Base-by-base conservation (phyloP, 2,329 filamentous ascomycete species). In the Aspergillus sp. region DNA sequence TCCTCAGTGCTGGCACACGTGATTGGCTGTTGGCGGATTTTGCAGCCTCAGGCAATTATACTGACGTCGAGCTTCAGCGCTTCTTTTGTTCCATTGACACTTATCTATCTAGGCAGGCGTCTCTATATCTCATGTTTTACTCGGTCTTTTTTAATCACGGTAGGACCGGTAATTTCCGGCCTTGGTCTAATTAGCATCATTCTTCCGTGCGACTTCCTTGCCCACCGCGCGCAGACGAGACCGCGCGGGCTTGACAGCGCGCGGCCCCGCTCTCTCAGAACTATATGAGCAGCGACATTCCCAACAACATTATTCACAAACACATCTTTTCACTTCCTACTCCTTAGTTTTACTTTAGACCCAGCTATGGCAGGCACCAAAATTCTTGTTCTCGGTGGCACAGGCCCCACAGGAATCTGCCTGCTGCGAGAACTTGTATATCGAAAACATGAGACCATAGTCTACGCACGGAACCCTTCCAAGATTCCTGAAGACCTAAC, bases 381-480 rank as follows among this genome's bases (percentile, higher is more conserved):
- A 31, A 46, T 54, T 3, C 51, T 54, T 19, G 51, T 54, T 21
- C 43, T 54, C n/a, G 51, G 51, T 19, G 51, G 51, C 51, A 54
- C 51, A 3, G 51, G 51, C 21, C 51, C 51, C n/a, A 23, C 51
- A 15, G 51, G 51, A 1, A 54, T 54, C 15, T 54, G 51, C 19
- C 51, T 54, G 31, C 41, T 54, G 12, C 51, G 51, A 39, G 51
- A 54, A 31, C 51, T 54, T 14, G 51, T 47, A 8, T 47, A 27
- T 23, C 41, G 51, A 33, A 27, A 47, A 4, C 51, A 47, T 9
- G 41, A 46, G 43, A 54, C 43, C 7, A n/a, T 54, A 21, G 51
- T 40, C 33, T 54, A 54, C 21, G 51, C 51, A 1, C 41, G 51
- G 19, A 54, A 54, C 35, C 51, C 51, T 6, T 54, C 51, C 19